Base-by-base conservation (phyloP, 1,139 yeast genomes). In the Yamadazyma conglobata region DNA sequence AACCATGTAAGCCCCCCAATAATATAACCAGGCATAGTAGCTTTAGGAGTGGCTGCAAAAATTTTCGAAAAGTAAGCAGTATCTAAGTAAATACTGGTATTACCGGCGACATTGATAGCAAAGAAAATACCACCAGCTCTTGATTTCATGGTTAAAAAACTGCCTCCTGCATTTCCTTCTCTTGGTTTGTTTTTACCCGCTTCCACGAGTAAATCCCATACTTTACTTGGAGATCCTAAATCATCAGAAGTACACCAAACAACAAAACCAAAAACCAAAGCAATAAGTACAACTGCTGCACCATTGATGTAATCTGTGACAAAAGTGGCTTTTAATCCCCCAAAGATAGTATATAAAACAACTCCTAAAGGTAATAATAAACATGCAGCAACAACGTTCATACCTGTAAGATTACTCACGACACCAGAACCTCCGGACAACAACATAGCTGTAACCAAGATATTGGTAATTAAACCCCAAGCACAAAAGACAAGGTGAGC, bases 1-100 rank as follows among this genome's bases (percentile, higher is more conserved):
- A 85, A 82, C 96, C 96, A 88, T 0, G 91, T 80, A 32, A 87
- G 55, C n/a, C 95, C 95, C 35, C 96, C 96, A 43, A 85, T 59
- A 19, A 86, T 78, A 54, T 88, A 87, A 11, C 95, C 96, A n/a
- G 93, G 91, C 47, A 87, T 66, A 18, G 94, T 86, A 22, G 93
- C 79, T 3, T 77, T 82, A 11, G 95, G 93, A 40, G 79, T 70
- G 9, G 95, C 84, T 27, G 94, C 89, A 55, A 87, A 83, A 5
- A 95, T 95, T 60, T 84, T 83, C 60, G 84, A 83, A 79, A 89
- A 87, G 60, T 87, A 88, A 24, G 95, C 95, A 46, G 83, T 83
- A 54, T 87, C 96, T 50, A 87, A 64, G 54, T 85, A 86, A 14
- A 86, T 95, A 14, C 95, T 85, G 34, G 95, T 95, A 58, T 85